Conservation (phyloP, 228 moss, liverwort and hornwort genomes). For the Sphagnum fallax region DNA sequence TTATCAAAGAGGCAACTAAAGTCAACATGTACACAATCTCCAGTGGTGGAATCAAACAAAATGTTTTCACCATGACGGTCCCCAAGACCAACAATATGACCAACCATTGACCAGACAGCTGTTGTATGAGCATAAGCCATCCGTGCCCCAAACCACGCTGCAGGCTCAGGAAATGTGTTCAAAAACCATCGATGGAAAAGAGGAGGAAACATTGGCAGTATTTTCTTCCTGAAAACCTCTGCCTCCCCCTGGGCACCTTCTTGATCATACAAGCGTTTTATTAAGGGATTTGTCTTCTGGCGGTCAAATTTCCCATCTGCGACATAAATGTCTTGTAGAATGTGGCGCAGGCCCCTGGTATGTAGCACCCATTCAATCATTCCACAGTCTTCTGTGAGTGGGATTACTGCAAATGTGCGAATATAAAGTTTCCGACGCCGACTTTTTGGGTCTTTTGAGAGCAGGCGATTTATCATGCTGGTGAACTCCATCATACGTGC, state of each 20-base stretch:
- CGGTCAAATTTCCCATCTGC: slow-evolving; percentile 87
- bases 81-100: slow-evolving; percentile 92
- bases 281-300: slow-evolving; percentile 79
- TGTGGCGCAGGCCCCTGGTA: slow-evolving; percentile 87
- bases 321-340: slow-evolving; percentile 86
- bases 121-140: slow-evolving; percentile 97
- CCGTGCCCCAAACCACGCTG: slow-evolving; percentile 98
- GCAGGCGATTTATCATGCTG: slow-evolving; percentile 95
- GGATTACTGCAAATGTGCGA: slow-evolving; percentile 95
- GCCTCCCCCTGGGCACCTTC: slow-evolving; percentile 76
- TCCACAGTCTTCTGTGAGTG: slow-evolving; percentile 96
- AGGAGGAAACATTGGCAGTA: slow-evolving; percentile 90
- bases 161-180: slow-evolving; percentile 93
- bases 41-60: slow-evolving; percentile 91
- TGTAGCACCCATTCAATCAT: slow-evolving; percentile 99
- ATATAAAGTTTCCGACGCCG: slow-evolving; percentile 91
- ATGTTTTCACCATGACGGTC: slow-evolving; percentile 98
- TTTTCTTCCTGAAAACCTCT: slow-evolving; percentile 74
- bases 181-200: slow-evolving; percentile 98
- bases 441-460: slow-evolving; percentile 91
- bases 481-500: slow-evolving; percentile 99
- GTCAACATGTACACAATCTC: slow-evolving; percentile 97
- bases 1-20: slow-evolving; percentile 99
- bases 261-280: slow-evolving; percentile 89
- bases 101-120: slow-evolving; percentile 99